Evolutionary conservation across 352 stramenopile genomes (phyloP), one percentile per base, ranked within the genome.

Genomic region (Phytopythium litorale): DNA sequence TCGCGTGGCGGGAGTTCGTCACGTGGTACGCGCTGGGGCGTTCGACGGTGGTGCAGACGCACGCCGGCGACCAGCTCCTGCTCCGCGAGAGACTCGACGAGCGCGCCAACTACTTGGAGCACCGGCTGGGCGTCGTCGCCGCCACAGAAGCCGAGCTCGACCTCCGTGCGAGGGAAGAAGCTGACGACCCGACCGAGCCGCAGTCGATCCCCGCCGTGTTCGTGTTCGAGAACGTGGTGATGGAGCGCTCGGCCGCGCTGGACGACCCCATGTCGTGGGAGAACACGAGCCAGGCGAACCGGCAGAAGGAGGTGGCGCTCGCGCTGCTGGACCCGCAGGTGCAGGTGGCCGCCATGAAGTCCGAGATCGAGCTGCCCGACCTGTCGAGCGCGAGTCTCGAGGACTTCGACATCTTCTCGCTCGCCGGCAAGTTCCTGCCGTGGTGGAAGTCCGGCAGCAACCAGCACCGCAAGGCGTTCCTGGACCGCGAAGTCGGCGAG

Each of bases 291-390:
- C 35, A 61, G 7, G 66, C 67, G 21, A 81, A 68, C 37, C 68
- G 68, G n/a, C 61, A 76, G 23, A 78, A 73, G 37, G 83, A 92
- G 46, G 56, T 92, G 19, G 67, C 65, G 32, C 32, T 90, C 12
- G 83, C 79, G 4, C 54, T 92, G 30, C 63, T 79, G 54, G 79
- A 89, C 50, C 77, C 83, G 15, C 62, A 60, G 35, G 70, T 90
- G 57, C 80, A 92, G 55, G 60, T 89, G 15, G 79, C 77, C 54
- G 83, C 83, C 3, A 80, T 89, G 56, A 72, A 51, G 21, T 67
- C 78, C 28, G 72, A 84, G 9, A 68, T 92, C 40, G 79, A 84
- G 46, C 65, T 92, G 30, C 81, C 80, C 12, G 73, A 90, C 30
- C 33, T 87, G 1, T 72, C 67, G 21, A 64, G 68, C 5, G 71